Percentiles rank a stretch among this genome's conserved stretches.
Evolutionary conservation across 305 asterid species (phyloP).

Genomic region (Fraxinus albicans): DNA sequence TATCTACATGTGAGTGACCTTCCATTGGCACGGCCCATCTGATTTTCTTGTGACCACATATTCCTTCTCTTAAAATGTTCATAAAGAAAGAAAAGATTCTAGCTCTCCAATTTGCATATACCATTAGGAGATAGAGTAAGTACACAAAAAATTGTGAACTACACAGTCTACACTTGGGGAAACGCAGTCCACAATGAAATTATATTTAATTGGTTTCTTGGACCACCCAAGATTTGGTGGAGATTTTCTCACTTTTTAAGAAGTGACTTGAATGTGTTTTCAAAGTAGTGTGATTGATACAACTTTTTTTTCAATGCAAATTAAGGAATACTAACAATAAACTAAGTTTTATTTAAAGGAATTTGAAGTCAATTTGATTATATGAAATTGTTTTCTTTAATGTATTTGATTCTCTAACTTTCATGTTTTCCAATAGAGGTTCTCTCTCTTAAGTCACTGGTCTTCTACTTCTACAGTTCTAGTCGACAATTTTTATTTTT

Average conservation of each 20-base stretch:
- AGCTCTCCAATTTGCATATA: background rate
- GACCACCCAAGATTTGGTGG: background rate
- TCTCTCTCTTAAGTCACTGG: background rate
- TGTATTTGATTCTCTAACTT: background rate
- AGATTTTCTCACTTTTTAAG: background rate
- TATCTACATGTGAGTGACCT: background rate
- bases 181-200: background rate
- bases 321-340: no score
- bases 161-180: background rate
- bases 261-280: background rate
- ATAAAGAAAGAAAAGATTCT: background rate
- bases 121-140: background rate
- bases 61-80: background rate
- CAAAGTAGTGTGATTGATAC: background rate
- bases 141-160: background rate
- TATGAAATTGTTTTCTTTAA: background rate
- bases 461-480: background rate
- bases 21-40: background rate
- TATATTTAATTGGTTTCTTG: background rate
- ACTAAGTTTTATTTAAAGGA: background rate
- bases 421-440: no score
- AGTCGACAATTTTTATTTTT: background rate
- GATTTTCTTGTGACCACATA: background rate
- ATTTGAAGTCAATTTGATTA: background rate
- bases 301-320: background rate